phyloP scores from a whole-genome alignment of 2,329 filamentous ascomycete genomes.

The Aureobasidium melanogenum region DNA sequence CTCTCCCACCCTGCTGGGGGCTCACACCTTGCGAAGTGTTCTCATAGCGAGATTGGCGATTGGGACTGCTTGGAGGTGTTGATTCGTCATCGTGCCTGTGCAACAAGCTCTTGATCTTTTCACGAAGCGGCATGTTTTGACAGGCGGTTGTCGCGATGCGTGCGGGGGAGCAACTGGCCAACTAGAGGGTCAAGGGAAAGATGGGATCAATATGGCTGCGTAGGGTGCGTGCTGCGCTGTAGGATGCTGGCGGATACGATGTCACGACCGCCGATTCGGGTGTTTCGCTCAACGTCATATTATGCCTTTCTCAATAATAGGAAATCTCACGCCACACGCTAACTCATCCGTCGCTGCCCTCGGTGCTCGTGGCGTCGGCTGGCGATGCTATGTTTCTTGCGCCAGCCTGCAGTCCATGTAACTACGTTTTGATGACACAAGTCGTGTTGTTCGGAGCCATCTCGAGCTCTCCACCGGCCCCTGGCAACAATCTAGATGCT shows the following conservation, averaged over 20 bases:
- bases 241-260: not conserved
- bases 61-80: not conserved
- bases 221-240: not conserved
- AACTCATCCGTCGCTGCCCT: not conserved
- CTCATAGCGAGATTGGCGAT: not conserved
- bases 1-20: not conserved
- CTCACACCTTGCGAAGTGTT: not conserved
- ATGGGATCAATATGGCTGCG: conserved; percentile 5
- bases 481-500: not conserved
- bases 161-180: not conserved
- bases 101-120: conserved; percentile 10
- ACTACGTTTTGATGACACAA: not conserved
- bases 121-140: conserved; percentile 4
- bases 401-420: not conserved
- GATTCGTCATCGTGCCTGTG: conserved; percentile 4
- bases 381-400: not conserved
- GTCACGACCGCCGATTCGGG: not conserved
- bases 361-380: not conserved
- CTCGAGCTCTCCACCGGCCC: not conserved
- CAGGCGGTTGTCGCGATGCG: not conserved
- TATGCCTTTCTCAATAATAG: not conserved
- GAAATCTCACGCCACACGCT: conserved; percentile 5
- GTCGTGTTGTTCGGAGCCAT: not conserved
- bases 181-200: conserved; percentile 1
- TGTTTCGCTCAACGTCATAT: conserved; percentile 2